phyloP scores from a whole-genome alignment of 1,284 basidiomycete genomes.

The Ganoderma meredithae region DNA sequence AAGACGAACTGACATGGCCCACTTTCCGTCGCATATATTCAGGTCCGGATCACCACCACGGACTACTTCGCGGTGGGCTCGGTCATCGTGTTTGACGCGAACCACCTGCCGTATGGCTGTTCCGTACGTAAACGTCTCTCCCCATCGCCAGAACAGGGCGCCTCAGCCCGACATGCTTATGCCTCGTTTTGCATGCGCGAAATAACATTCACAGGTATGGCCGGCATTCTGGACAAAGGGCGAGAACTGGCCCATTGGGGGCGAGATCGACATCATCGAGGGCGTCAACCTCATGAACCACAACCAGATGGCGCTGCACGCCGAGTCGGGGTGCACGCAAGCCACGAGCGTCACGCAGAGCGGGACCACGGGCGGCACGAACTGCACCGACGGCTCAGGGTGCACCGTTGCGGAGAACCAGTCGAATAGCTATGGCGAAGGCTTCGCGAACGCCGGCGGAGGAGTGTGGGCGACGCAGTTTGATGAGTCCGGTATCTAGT shows the following conservation, averaged over 20 bases:
- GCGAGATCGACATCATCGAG: slow-evolving; percentile 68
- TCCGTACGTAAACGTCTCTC: slow-evolving; percentile 43
- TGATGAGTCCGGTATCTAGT: slow-evolving; percentile 53
- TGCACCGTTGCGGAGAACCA: slow-evolving; percentile 62
- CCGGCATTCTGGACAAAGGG: slow-evolving; percentile 65
- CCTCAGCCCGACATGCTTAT: background rate
- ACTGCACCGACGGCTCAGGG: slow-evolving; percentile 56
- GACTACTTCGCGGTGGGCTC: slow-evolving; percentile 59
- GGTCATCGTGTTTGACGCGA: slow-evolving; percentile 65
- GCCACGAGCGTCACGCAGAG: slow-evolving; percentile 45
- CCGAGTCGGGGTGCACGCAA: slow-evolving; percentile 45
- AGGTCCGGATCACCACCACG: slow-evolving; percentile 60
- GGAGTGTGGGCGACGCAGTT: slow-evolving; percentile 73
- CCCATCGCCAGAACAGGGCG: background rate
- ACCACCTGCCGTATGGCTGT: slow-evolving; percentile 67
- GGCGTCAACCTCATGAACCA: slow-evolving; percentile 48
- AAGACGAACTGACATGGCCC: background rate
- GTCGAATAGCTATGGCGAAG: slow-evolving; percentile 58
- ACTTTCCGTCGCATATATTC: background rate
- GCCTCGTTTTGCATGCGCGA: too few species aligned
- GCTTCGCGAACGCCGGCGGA: slow-evolving; percentile 65
- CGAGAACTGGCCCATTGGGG: slow-evolving; percentile 59
- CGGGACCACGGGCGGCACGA: slow-evolving; percentile 44
- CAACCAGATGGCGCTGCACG: slow-evolving; percentile 59
- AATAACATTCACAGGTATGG: slow-evolving; percentile 45